A percentile compares a stretch with the other conserved stretches of the same genome.
Evolutionary conservation across 352 stramenopile species (phyloP).

Genomic region (Globisporangium nodosum): DNA sequence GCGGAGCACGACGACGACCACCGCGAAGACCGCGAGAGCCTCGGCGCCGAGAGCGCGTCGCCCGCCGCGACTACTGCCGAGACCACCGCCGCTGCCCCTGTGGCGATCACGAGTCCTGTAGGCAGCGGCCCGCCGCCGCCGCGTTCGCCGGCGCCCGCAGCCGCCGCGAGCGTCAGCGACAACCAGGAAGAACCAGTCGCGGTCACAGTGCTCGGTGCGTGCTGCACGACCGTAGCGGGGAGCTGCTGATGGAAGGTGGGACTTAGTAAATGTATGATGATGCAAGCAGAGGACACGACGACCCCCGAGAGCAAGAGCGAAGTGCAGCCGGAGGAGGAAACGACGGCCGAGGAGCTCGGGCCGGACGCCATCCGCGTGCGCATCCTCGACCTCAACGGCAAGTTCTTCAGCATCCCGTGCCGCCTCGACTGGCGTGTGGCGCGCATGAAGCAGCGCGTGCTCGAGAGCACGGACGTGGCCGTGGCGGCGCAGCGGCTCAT

Average conservation of each 20-base stretch:
- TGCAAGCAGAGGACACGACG: slow-evolving; percentile 1
- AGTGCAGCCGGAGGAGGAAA: neutral
- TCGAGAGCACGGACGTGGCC: slow-evolving; percentile 66
- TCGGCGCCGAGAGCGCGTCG: slow-evolving; percentile 17
- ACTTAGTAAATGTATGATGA: neutral
- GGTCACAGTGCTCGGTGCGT: slow-evolving; percentile 5
- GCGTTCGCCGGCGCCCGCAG: no score
- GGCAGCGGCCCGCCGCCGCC: slow-evolving; percentile 1
- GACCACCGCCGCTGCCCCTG: slow-evolving; percentile 10
- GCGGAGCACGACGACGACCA: slow-evolving; percentile 27
- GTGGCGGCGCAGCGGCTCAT: slow-evolving; percentile 84
- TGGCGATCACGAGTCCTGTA: slow-evolving; percentile 7
- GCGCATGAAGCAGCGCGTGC: slow-evolving; percentile 64
- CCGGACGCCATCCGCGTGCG: slow-evolving; percentile 51
- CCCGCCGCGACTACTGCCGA: neutral
- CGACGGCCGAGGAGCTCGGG: slow-evolving; percentile 15
- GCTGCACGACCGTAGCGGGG: neutral
- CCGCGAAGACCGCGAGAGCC: slow-evolving; percentile 13
- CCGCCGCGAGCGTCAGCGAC: neutral
- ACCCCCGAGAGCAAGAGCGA: neutral
- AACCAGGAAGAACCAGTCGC: slow-evolving; percentile 4
- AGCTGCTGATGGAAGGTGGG: neutral
- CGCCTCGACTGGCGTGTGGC: slow-evolving; percentile 58
- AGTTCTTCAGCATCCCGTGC: slow-evolving; percentile 76
- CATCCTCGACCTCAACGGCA: slow-evolving; percentile 82